Percentiles rank a stretch among this genome's conserved stretches.
Evolutionary conservation across 441 rosid genomes (phyloP).

Genomic region (Syzygium malaccense): DNA sequence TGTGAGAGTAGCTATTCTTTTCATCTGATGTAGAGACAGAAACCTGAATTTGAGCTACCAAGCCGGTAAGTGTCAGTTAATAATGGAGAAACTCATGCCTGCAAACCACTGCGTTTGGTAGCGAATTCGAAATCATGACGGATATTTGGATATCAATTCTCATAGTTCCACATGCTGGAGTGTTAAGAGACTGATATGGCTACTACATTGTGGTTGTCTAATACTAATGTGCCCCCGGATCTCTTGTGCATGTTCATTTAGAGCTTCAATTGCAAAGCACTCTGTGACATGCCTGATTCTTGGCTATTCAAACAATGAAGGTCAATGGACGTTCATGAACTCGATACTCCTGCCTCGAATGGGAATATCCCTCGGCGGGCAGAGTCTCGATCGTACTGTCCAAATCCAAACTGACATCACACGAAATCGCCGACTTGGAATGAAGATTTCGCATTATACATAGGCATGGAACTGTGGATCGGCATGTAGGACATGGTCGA

Average conservation of each 20-base stretch:
- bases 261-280: neutral
- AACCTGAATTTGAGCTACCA: neutral
- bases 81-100: neutral
- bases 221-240: neutral
- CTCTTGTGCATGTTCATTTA: neutral
- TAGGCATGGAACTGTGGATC: neutral
- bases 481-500: neutral
- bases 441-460: neutral
- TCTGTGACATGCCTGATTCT: neutral
- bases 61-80: no score
- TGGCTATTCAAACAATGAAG: neutral
- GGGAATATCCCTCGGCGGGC: neutral
- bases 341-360: neutral
- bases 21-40: neutral
- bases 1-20: neutral
- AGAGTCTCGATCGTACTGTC: neutral
- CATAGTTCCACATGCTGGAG: rapidly evolving
- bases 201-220: neutral
- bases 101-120: neutral
- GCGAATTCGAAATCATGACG: neutral
- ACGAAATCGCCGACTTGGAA: neutral
- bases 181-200: neutral
- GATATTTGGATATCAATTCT: neutral
- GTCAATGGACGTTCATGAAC: neutral
- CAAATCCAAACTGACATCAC: neutral